Base-by-base conservation (phyloP, 257 asterid species). In the Primulina eburnea region DNA sequence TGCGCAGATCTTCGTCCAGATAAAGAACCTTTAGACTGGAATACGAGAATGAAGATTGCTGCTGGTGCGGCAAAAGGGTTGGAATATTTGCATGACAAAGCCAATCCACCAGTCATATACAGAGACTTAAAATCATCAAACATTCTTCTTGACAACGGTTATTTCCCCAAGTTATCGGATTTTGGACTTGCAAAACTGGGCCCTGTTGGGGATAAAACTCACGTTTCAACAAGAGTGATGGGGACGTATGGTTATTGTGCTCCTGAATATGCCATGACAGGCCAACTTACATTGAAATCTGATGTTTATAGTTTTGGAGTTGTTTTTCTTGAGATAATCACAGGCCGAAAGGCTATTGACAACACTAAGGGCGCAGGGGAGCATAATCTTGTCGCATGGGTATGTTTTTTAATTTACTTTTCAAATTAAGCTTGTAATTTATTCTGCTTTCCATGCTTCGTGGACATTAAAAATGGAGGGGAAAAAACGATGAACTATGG, bases 181-280 rank as follows among this genome's bases (percentile, higher is more conserved):
- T 92, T 92, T 53, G 98, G 98, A 43, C 98, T 92, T 61, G 98
- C 96, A 20, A 92, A 89, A 75, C 78, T 92, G 59, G 98, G 96
- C 2, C 98, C 98, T 0, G 92, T 92, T 28, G 98, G 98, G 8
- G 98, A 92, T 76, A 86, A 89, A 79, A 92, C 96, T 69, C 95
- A 92, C 34, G 98, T 92, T 60, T 83, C 98, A 5, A 92, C 98
- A 11, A 81, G 98, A 82, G 96, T 92, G 76, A 92, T 92, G 98
- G 98, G 98, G 70, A 92, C 96, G 2, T 88, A 92, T 20, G 98
- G 98, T 58, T 92, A 92, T 73, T 92, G 98, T 80, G 98, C 98
- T 69, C 98, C 98, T 0, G 98, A 92, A 73, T 92, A 92, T 68
- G 98, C 96, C 30, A 85, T 89, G 98, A 92, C 98, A 8, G 98